phyloP scores from a whole-genome alignment of 768 basidiomycete genomes.

The Termitomyces sp. region DNA sequence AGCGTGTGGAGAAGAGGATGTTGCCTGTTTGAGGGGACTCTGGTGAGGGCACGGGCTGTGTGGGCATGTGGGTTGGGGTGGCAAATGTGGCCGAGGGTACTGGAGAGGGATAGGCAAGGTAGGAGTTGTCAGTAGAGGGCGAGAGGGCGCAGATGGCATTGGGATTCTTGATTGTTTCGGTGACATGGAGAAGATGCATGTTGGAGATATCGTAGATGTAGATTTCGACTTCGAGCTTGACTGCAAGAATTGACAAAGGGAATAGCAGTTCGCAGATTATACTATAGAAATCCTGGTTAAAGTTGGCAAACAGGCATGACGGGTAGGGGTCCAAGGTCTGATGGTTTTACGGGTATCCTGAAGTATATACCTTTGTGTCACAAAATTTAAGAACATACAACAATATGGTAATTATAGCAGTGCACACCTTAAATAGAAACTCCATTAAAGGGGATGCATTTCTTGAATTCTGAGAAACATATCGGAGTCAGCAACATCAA shows the following conservation, averaged over 20 bases:
- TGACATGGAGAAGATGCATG: slow-evolving; percentile 96
- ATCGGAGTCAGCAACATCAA: slow-evolving; percentile 5
- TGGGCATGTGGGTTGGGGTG: slow-evolving; percentile 48
- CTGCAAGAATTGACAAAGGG: slow-evolving; percentile 94
- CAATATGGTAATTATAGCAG: too few species aligned
- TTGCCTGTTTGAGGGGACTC: slow-evolving; percentile 75
- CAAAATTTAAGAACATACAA: too few species aligned
- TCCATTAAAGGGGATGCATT: neutral
- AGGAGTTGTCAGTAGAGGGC: slow-evolving; percentile 89
- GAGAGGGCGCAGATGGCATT: slow-evolving; percentile 95
- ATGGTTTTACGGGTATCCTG: too few species aligned
- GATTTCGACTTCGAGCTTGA: slow-evolving; percentile 97
- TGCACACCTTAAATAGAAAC: too few species aligned
- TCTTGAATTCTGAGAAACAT: neutral
- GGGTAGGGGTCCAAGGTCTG: too few species aligned
- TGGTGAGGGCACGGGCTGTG: slow-evolving; percentile 32
- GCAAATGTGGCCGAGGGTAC: slow-evolving; percentile 76
- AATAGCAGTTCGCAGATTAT: slow-evolving; percentile 99
- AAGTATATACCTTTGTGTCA: too few species aligned
- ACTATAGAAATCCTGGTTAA: slow-evolving; percentile 95
- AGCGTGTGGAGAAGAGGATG: slow-evolving; percentile 92
- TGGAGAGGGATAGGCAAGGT: slow-evolving; percentile 95
- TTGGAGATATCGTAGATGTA: slow-evolving; percentile 99
- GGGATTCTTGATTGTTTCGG: slow-evolving; percentile 95
- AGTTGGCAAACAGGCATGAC: slow-evolving; percentile 92